These are phyloP conservation scores for Chrysanthemum lavandulifolium DNA, from an alignment of 129 eudicot genomes.

Conservation along the genomic window DNA sequence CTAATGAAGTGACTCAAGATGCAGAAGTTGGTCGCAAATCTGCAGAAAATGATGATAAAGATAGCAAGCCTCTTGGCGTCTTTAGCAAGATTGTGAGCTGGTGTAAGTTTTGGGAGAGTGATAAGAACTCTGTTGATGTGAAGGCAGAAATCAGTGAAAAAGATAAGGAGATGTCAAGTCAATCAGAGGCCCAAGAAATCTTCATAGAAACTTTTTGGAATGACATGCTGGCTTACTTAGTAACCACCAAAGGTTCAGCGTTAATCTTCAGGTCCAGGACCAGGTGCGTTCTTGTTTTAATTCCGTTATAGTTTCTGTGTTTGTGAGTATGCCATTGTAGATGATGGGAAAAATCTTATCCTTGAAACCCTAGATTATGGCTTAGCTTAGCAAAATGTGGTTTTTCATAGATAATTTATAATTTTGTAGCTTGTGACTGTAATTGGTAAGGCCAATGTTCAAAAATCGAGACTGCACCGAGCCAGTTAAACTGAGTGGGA, in stretches of 20 bases:
- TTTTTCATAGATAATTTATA: no score
- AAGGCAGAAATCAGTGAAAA: conserved; percentile 24
- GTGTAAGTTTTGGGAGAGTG: conserved; percentile 49
- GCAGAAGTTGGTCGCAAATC: conserved; percentile 19
- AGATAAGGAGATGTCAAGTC: conserved; percentile 18
- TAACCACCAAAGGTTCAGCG: conserved; percentile 47
- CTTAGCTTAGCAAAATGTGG: no score
- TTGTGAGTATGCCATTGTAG: conserved; percentile 13
- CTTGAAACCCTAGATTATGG: no score
- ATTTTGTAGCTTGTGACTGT: no score
- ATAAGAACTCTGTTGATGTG: conserved; percentile 25
- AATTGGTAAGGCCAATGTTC: no score
- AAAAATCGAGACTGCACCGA: no score
- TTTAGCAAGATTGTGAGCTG: conserved; percentile 38
- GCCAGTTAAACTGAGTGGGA: no score
- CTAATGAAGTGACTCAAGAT: conserved; percentile 32
- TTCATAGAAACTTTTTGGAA: conserved; percentile 70
- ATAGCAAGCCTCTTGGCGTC: conserved; percentile 30
- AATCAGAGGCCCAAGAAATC: conserved; percentile 33
- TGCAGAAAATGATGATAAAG: conserved; percentile 27
- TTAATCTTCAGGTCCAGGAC: conserved; percentile 49
- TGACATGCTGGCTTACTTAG: conserved; percentile 56
- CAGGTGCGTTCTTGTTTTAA: conserved; percentile 53
- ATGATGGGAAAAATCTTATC: neutral
- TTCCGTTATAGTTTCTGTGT: conserved; percentile 1